phyloP scores from a whole-genome alignment of 805 yeast genomes.

The Monosporozyma solicola region DNA sequence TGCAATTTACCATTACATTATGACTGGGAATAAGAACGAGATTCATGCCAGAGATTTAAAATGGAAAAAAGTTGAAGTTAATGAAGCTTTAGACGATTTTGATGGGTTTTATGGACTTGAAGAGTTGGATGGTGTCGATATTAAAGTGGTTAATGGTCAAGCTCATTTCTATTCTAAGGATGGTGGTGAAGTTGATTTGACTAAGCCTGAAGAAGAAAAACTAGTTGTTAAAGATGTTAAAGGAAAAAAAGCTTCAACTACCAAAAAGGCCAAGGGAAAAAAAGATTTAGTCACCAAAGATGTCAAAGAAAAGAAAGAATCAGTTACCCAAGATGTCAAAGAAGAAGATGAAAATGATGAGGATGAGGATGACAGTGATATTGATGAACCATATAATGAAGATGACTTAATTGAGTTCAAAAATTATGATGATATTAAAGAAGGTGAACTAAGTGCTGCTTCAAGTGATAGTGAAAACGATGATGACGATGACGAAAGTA shows the following conservation, averaged over 20 bases:
- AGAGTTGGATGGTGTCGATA: constrained; percentile 88
- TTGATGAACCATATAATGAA: constrained; percentile 7
- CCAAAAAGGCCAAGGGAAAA: constrained; percentile 9
- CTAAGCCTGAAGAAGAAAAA: constrained; percentile 9
- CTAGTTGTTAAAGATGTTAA: constrained; percentile 10
- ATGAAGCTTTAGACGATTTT: constrained; percentile 76
- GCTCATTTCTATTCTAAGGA: constrained; percentile 41
- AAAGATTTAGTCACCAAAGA: background rate
- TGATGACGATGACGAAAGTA: constrained; percentile 16
- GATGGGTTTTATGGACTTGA: constrained; percentile 90
- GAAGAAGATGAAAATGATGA: constrained; percentile 8
- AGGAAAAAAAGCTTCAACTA: background rate
- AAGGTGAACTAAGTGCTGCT: constrained; percentile 23
- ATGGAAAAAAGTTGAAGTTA: constrained; percentile 80
- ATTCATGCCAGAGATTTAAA: constrained; percentile 42
- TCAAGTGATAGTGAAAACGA: constrained; percentile 23
- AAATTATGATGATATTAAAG: constrained; percentile 26
- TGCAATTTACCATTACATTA: background rate
- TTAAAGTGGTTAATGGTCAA: constrained; percentile 60
- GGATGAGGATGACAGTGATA: constrained; percentile 11
- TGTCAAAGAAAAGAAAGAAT: background rate
- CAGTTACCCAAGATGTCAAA: background rate
- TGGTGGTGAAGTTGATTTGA: constrained; percentile 1
- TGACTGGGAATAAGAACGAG: constrained; percentile 3
- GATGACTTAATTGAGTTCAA: constrained; percentile 24